Evolutionary conservation across 1,139 yeast species (phyloP).

Genomic region (Geotrichum aggregatum): DNA sequence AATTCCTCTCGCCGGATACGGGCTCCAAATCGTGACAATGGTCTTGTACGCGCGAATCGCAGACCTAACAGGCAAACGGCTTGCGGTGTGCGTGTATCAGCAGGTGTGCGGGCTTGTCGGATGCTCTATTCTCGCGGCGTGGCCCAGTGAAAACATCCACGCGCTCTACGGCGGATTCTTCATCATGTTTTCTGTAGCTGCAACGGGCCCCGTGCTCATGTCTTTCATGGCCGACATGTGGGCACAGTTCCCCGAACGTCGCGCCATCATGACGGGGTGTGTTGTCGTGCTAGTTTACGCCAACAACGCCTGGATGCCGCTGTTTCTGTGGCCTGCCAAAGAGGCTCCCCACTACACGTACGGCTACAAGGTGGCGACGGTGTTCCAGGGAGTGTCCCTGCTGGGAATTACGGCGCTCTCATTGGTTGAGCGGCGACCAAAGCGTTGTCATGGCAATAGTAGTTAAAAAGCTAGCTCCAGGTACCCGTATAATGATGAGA

Average conservation of each 20-base stretch:
- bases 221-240: conserved; percentile 14
- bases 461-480: no score
- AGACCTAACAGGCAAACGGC: conserved; percentile 10
- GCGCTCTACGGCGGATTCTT: neutral
- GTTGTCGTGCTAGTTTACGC: conserved; percentile 10
- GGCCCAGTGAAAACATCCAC: conserved; percentile 3
- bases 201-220: conserved; percentile 9
- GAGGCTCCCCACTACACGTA: conserved; percentile 11
- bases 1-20: conserved; percentile 11
- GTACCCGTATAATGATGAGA: no score
- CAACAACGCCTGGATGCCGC: conserved; percentile 15
- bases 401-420: neutral
- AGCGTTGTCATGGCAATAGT: no score
- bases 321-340: conserved; percentile 13
- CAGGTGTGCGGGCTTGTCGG: conserved; percentile 7
- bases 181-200: conserved; percentile 1
- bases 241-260: conserved; percentile 7
- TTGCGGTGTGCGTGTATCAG: conserved; percentile 4
- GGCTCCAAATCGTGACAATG: conserved; percentile 12
- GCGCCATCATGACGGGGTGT: conserved; percentile 11
- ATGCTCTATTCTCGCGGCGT: conserved; percentile 3
- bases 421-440: no score
- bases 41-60: conserved; percentile 7
- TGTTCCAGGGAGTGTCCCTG: conserved; percentile 12
- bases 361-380: conserved; percentile 9